These are phyloP conservation scores for Glomus cerebriforme DNA, from an alignment of 192 early-diverging fungal species.

Conservation along the genomic window DNA sequence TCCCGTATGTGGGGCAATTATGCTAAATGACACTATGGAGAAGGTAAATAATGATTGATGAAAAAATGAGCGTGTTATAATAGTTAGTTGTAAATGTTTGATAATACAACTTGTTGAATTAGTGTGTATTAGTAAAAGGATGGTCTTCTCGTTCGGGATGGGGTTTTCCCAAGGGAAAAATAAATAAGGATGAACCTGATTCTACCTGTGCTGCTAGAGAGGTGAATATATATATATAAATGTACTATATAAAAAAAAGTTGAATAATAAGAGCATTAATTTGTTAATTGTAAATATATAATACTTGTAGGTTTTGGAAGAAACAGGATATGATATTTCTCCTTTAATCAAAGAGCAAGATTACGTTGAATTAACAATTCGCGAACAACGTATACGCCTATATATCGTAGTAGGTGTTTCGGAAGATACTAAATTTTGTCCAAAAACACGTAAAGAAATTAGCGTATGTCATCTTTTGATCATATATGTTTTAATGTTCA, in stretches of 20 bases:
- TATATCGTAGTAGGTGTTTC: conserved; percentile 90
- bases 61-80: background rate
- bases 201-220: conserved; percentile 88
- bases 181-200: conserved; percentile 95
- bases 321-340: conserved; percentile 90
- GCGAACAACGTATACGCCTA: conserved; percentile 86
- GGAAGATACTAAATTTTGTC: conserved; percentile 77
- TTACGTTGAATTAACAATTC: conserved; percentile 84
- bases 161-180: conserved; percentile 99
- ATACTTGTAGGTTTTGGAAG: conserved; percentile 75
- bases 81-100: background rate
- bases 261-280: background rate
- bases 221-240: conserved; percentile 42
- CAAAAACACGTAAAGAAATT: conserved; percentile 92
- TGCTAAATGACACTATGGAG: conserved; percentile 80
- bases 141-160: conserved; percentile 88
- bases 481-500: background rate
- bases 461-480: conserved; percentile 59
- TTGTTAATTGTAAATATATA: background rate
- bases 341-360: conserved; percentile 72
- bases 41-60: conserved; percentile 51
- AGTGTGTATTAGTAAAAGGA: conserved; percentile 88
- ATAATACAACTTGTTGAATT: background rate
- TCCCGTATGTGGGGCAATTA: conserved; percentile 97
- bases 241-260: background rate